Conservation (phyloP, 2,329 filamentous ascomycete genomes). For the Cordyceps javanica region DNA sequence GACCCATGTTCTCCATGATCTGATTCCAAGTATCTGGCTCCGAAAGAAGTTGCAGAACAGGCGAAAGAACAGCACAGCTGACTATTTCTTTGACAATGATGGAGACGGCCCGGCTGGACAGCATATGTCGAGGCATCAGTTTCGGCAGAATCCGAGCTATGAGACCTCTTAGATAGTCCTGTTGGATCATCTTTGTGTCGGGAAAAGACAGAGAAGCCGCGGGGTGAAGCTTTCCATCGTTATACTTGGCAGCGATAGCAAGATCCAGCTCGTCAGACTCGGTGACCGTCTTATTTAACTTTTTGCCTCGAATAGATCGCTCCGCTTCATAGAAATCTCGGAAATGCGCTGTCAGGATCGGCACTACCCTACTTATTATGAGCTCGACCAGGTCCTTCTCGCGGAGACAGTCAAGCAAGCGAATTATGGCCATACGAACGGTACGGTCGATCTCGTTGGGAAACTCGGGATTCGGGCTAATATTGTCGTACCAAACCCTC, state of each 20-base stretch:
- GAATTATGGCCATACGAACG: conserved; percentile 65
- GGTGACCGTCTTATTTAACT: conserved; percentile 82
- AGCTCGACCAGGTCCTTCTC: conserved; percentile 79
- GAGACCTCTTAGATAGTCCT: conserved; percentile 79
- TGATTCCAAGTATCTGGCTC: conserved; percentile 99
- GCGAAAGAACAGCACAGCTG: conserved; percentile 83
- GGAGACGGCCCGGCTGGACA: conserved; percentile 73
- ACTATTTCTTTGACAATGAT: conserved; percentile 83
- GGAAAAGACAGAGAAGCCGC: conserved; percentile 78
- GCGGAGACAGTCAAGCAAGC: conserved; percentile 65
- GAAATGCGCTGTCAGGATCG: conserved; percentile 82
- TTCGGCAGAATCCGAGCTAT: conserved; percentile 65
- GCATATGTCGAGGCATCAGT: conserved; percentile 66
- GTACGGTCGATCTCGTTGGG: conserved; percentile 79
- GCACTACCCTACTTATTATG: conserved; percentile 74
- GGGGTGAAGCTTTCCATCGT: conserved; percentile 78
- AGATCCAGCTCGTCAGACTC: conserved; percentile 95
- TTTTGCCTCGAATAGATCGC: conserved; percentile 74
- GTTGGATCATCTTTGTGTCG: conserved; percentile 77
- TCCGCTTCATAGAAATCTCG: conserved; percentile 90
- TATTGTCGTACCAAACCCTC: conserved; percentile 78
- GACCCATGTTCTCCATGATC: conserved; percentile 81
- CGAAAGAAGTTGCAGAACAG: conserved; percentile 70
- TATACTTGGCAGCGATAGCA: conserved; percentile 92
- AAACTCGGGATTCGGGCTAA: conserved; percentile 76